phyloP scores from a whole-genome alignment of 306 rosid species.

The Ceratonia siliqua region DNA sequence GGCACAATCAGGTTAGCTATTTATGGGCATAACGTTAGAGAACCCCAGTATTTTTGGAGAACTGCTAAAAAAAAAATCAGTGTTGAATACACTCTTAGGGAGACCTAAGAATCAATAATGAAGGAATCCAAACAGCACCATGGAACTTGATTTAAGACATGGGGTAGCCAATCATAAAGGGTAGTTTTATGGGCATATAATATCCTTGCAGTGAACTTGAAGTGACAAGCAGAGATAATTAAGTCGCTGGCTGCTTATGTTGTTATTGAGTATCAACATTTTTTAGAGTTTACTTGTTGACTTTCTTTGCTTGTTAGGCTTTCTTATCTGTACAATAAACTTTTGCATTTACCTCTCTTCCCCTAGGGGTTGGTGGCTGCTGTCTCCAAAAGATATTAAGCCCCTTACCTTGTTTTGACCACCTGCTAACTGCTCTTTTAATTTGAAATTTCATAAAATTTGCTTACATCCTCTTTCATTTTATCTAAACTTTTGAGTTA shows the following conservation, averaged over 20 bases:
- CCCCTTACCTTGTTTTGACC: not conserved
- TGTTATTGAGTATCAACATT: not conserved
- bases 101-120: not conserved
- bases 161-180: not conserved
- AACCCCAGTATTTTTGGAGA: not conserved
- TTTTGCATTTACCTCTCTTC: not conserved
- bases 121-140: not conserved
- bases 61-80: not conserved
- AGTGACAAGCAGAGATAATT: not conserved
- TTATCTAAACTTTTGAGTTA: not conserved
- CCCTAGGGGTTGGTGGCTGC: not conserved
- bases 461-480: not conserved
- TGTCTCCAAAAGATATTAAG: not conserved
- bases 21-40: not conserved
- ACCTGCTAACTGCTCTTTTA: not conserved
- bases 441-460: not conserved
- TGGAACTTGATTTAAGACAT: not conserved
- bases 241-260: not conserved
- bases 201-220: conserved; percentile 9
- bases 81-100: not conserved
- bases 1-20: too few species aligned
- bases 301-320: not conserved
- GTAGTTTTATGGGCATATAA: not conserved
- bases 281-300: not conserved
- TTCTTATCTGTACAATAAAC: not conserved